Conservation (phyloP, 345 rosid genomes). For the Camelina sativa region DNA sequence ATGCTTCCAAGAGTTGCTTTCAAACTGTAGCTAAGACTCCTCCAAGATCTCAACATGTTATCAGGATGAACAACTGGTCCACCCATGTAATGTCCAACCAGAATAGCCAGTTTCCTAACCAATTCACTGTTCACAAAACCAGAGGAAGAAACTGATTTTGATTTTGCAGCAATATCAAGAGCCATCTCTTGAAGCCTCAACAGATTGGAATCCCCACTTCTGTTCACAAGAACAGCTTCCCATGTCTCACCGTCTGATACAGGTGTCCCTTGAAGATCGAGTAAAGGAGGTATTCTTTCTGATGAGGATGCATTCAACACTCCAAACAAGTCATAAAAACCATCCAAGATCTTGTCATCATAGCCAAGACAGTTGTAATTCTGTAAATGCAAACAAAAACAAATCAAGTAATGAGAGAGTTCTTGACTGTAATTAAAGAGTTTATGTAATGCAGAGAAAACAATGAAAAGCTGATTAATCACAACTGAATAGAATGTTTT, state of each 20-base stretch:
- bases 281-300: conserved; percentile 82
- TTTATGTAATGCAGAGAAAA: not conserved
- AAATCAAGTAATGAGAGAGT: not conserved
- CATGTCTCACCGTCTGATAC: conserved; percentile 63
- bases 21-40: conserved; percentile 74
- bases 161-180: conserved; percentile 57
- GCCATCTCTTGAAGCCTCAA: conserved; percentile 79
- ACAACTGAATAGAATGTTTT: not conserved
- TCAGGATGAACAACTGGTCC: conserved; percentile 83
- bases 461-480: too few species aligned
- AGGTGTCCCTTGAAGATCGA: conserved; percentile 88
- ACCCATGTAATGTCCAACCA: conserved; percentile 90
- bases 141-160: conserved; percentile 56
- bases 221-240: conserved; percentile 94
- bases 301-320: conserved; percentile 55
- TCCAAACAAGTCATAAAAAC: conserved; percentile 91
- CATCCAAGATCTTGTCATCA: conserved; percentile 96
- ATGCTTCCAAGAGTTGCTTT: conserved; percentile 85
- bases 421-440: not conserved
- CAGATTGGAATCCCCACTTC: conserved; percentile 77
- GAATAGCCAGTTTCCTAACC: conserved; percentile 69
- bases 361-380: conserved; percentile 90
- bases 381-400: conserved; percentile 50
- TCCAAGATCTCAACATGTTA: conserved; percentile 73
- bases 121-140: conserved; percentile 48